Conservation (phyloP, 768 basidiomycete genomes). For the Termitomyces sp. region DNA sequence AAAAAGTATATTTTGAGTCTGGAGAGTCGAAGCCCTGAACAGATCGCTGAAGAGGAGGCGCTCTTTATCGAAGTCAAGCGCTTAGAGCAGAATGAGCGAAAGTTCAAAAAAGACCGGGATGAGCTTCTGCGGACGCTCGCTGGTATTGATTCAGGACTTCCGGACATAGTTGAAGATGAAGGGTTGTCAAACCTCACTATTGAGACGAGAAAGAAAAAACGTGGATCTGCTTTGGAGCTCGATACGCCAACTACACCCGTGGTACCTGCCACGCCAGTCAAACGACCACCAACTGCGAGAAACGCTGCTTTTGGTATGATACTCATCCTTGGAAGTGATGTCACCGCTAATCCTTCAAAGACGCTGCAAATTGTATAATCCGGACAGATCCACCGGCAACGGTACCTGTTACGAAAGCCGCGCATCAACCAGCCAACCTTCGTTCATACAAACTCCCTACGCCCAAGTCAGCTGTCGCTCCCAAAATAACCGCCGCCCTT, state of each 20-base stretch:
- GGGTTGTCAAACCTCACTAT: slow-evolving; percentile 37
- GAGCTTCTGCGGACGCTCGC: slow-evolving; percentile 79
- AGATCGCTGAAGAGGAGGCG: slow-evolving; percentile 93
- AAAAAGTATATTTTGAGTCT: slow-evolving; percentile 84
- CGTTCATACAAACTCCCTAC: slow-evolving; percentile 83
- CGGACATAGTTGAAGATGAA: slow-evolving; percentile 71
- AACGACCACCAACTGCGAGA: slow-evolving; percentile 44
- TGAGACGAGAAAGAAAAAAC: slow-evolving; percentile 61
- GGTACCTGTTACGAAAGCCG: slow-evolving; percentile 62
- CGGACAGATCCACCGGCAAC: slow-evolving; percentile 54
- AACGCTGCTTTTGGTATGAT: slow-evolving; percentile 54
- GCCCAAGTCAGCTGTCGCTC: slow-evolving; percentile 69
- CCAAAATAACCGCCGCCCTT: slow-evolving; percentile 74
- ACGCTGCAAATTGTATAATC: slow-evolving; percentile 67
- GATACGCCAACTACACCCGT: slow-evolving; percentile 48
- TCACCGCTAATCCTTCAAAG: slow-evolving; percentile 29
- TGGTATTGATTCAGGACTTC: slow-evolving; percentile 84
- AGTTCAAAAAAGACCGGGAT: slow-evolving; percentile 85
- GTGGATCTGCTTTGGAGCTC: slow-evolving; percentile 34
- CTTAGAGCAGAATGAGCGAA: slow-evolving; percentile 88
- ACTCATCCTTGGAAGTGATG: neutral
- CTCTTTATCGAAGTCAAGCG: slow-evolving; percentile 90
- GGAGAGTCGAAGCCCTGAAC: slow-evolving; percentile 83
- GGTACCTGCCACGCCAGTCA: slow-evolving; percentile 27
- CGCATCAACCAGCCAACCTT: slow-evolving; percentile 75